A percentile compares a stretch with the other conserved stretches of the same genome.
phyloP scores from a whole-genome alignment of 2,329 filamentous ascomycete species.

The Tolypocladium paradoxum region DNA sequence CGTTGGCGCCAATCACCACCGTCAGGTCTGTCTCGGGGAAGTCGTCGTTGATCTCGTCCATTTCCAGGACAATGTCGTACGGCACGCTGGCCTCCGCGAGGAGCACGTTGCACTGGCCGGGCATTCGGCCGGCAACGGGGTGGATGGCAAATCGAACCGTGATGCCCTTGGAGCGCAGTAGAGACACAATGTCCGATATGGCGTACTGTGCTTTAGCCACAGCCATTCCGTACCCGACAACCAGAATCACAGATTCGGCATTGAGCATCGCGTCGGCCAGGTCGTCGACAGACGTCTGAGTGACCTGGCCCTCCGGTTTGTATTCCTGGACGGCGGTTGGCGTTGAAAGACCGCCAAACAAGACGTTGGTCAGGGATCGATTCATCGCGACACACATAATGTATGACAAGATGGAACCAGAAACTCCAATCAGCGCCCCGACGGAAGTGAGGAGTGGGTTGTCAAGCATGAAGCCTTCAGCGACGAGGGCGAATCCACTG shows the following conservation, averaged over 20 bases:
- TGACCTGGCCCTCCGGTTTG: conserved; percentile 72
- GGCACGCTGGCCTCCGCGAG: conserved; percentile 80
- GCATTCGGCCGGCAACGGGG: conserved; percentile 84
- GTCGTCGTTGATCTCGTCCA: conserved; percentile 95
- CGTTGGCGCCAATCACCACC: conserved; percentile 83
- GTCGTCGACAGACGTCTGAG: conserved; percentile 69
- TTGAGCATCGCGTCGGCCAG: conserved; percentile 64
- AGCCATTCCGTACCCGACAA: conserved; percentile 90
- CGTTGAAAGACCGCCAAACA: conserved; percentile 63
- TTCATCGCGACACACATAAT: conserved; percentile 90
- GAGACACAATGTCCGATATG: conserved; percentile 68
- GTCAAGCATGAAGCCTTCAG: conserved; percentile 85
- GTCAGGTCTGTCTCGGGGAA: conserved; percentile 78
- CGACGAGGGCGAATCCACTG: conserved; percentile 80
- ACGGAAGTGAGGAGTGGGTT: conserved; percentile 78
- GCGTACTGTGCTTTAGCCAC: conserved; percentile 90
- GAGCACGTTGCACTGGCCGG: conserved; percentile 84
- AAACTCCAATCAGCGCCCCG: conserved; percentile 78
- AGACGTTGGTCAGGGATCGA: conserved; percentile 73
- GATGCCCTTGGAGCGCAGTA: conserved; percentile 63
- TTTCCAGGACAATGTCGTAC: conserved; percentile 86
- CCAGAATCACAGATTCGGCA: conserved; percentile 77
- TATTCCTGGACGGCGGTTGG: conserved; percentile 48
- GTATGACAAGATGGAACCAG: conserved; percentile 79
- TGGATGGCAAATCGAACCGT: conserved; percentile 86